Base-by-base conservation (phyloP, 352 stramenopile genomes). In the Saprolegnia diclina region DNA sequence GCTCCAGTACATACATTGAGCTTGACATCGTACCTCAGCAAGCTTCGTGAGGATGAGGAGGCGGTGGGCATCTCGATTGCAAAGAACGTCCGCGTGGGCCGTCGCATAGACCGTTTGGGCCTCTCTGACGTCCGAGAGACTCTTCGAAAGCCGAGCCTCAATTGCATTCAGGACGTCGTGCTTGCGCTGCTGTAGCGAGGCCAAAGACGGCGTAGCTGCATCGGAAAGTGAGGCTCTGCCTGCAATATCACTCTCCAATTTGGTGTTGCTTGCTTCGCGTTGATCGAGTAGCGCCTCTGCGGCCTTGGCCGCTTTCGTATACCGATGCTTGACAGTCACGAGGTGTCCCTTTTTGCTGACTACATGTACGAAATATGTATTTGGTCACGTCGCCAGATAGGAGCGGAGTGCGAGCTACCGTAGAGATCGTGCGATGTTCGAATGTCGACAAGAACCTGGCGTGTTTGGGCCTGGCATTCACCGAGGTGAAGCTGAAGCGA, bases 381-480 rank as follows among this genome's bases (percentile, higher is more conserved):
- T 1, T 11, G 5, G 19, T 6, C 24, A 42, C 5, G 18, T 42
- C 19, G n/a, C 26, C 4, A 13, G 9, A 37, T 11, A 48, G 11
- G 6, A 42, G 38, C 22, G 38, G 16, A 37, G n/a, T 24, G 14
- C 3, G 32, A 19, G 4, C 16, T 69, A 69, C 63, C 63, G 37
- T 61, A 38, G 26, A 42, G 18, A 16, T 69, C 50, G 35, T 69
- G 50, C 38, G 63, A 69, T 14, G 37, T 14, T 14, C 63, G 48
- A 52, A 69, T 50, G 24, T 69, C 63, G 6, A 50, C 62, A 48
- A 69, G 54, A 7, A 69, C 32, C 35, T 69, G 45, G 21, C 35
- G 48, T 9, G 63, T 69, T 57, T 69, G 45, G 16, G 16, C 26
- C 29, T 52, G 32, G 50, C 61, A 69, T 14, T 61, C 5, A 24